Base-by-base conservation (phyloP, 1,139 yeast genomes). In the Suhomyces anneliseae region DNA sequence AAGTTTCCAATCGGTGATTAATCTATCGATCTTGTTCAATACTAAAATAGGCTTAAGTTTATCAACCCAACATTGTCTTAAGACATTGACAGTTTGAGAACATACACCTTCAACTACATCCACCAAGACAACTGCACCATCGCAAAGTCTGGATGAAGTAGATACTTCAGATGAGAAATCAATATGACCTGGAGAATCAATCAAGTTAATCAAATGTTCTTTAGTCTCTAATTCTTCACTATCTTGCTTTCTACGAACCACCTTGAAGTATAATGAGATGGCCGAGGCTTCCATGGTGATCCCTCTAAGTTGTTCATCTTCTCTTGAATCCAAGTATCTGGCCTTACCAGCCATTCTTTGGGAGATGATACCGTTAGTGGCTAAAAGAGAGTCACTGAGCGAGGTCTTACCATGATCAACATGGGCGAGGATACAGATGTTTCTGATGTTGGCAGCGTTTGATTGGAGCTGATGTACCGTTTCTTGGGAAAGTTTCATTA, bases 391-490 rank as follows among this genome's bases (percentile, higher is more conserved):
- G 66, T 95, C 99, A 45, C 97, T 87, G 39, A 95, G 73, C 2
- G 98, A 89, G 0, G 99, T 95, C 69, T 93, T 95, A 38, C 99
- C 99, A 64, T 95, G 99, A 64, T 95, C 99, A 32, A 95, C 99
- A 68, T 95, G 99, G 1, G 99, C 99, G 45, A 95, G 74, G 52
- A 95, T 90, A 67, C 99, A 95, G 40, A 95, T 90, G 66, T 95
- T 95, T 50, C 99, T 76, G 34, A 93, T 83, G 51, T 82, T 72
- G 9, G 78, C 70, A 1, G 96, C 84, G 53, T 85, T 79, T 54
- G 74, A 74, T 65, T 93, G 98, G 27, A 92, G 70, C 50, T 80
- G 69, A 42, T 78, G 74, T 32, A 90, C 77, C 34, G 84, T 82
- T 38, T 84, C 87, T 19, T 85, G 76, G 3, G 90, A 77, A 33